Evolutionary conservation across 2,329 filamentous ascomycete species (phyloP).

Genomic region (Davidsoniella virescens): DNA sequence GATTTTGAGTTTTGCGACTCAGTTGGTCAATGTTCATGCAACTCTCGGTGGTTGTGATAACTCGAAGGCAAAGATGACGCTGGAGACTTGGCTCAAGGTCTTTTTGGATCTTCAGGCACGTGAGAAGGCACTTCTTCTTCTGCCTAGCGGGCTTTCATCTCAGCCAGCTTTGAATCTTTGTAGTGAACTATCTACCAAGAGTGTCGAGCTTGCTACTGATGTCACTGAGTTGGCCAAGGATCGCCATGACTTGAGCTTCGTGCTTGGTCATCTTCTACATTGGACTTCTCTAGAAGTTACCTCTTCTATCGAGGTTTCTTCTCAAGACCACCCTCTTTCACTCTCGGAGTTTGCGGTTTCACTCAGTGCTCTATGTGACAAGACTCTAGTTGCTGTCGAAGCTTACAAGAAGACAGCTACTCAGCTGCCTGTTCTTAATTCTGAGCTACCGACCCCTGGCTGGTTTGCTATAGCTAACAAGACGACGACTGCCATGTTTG

Average conservation of each 20-base stretch:
- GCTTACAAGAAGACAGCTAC: slow-evolving; percentile 42
- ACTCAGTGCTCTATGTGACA: slow-evolving; percentile 52
- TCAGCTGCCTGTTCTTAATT: slow-evolving; percentile 27
- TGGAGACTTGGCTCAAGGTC: slow-evolving; percentile 34
- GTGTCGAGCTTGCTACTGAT: slow-evolving; percentile 24
- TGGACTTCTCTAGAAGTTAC: slow-evolving; percentile 36
- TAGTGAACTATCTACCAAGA: slow-evolving; percentile 21
- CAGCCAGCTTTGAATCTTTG: slow-evolving; percentile 21
- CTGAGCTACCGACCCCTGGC: slow-evolving; percentile 27
- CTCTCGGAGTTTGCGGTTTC: slow-evolving; percentile 33
- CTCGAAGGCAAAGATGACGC: slow-evolving; percentile 24
- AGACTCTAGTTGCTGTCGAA: slow-evolving; percentile 65
- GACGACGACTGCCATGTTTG: slow-evolving; percentile 4
- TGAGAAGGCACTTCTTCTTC: slow-evolving; percentile 26
- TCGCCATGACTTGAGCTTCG: slow-evolving; percentile 45
- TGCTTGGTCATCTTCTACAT: slow-evolving; percentile 46
- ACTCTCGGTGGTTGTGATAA: slow-evolving; percentile 43
- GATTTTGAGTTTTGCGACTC: slow-evolving; percentile 45
- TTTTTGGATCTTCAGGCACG: slow-evolving; percentile 29
- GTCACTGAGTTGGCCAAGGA: slow-evolving; percentile 24
- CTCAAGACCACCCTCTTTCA: slow-evolving; percentile 15
- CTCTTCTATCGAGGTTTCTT: slow-evolving; percentile 16
- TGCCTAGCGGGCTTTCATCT: slow-evolving; percentile 37
- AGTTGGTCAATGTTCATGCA: slow-evolving; percentile 49
- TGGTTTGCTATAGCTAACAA: slow-evolving; percentile 28